Evolutionary conservation across 208 protist species (phyloP), one percentile per base, ranked within the genome.

Genomic region (Naegleria gruberi): DNA sequence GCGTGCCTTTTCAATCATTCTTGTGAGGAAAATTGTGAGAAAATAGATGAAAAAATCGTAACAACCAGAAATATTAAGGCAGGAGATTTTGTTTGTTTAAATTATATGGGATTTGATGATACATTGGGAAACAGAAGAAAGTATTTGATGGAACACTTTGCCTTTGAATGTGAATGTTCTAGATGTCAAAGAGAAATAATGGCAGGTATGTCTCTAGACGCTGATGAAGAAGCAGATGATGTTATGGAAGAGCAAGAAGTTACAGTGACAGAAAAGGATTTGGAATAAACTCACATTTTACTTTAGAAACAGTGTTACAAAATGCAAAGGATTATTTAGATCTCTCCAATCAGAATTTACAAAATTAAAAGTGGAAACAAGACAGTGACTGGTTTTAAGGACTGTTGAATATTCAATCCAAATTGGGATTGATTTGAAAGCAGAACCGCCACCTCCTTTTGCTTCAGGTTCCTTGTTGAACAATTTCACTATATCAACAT

Each of bases 1-100:
- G 73, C 73, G 15, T 82, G 73, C 73, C 12, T 82, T 12, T 82
- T 82, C n/a, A 82, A 82, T 82, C 73, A 82, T 41, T n/a, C 73
- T 40, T 82, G 73, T 41, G 73, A n/a, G 15, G 73, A 82, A 30
- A 82, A 82, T 41, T n/a, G n/a, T 12, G 73, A 82, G 37, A 82
- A 82, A 30, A 41, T 82, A 37, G 73, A 82, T 41, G 34, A 82
- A 12, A 41, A 82, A 30, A 82, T 82, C 37, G 73, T 82, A 42
- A 42, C 73, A 7, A 82, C 73, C 37, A n/a, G n/a, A 34, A 41
- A 41, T 30, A 82, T 82, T 34, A 82, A 82, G n/a, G 37, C 23
- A 30, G 73, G 73, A 42, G n/a, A 82, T 8, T 82, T 37, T 82
- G 17, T 82, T 7, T 42, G 34, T 82, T 30, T 82, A 82, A 41